phyloP scores from a whole-genome alignment of 2,329 filamentous ascomycete genomes.

The Helicocarpus griseus region DNA sequence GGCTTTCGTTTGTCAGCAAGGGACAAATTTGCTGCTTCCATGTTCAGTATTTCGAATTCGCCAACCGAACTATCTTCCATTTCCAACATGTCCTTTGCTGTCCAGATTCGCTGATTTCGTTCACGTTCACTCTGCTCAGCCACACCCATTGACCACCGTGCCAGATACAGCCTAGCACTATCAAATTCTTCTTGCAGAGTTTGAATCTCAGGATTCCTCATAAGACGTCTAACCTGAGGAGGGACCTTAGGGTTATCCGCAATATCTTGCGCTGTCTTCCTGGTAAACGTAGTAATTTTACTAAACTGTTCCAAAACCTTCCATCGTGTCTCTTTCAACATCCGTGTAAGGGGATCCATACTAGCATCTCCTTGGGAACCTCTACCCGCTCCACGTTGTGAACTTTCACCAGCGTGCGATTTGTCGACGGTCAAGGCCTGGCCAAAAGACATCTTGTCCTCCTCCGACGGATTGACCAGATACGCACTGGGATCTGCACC shows the following conservation, averaged over 20 bases:
- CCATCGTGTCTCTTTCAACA: constrained; percentile 91
- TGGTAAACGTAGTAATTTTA: constrained; percentile 92
- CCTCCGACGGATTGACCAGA: constrained; percentile 73
- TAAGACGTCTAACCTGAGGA: constrained; percentile 71
- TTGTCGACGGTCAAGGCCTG: constrained; percentile 32
- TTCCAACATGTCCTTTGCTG: constrained; percentile 81
- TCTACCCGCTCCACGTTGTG: constrained; percentile 5
- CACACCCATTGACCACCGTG: constrained; percentile 97
- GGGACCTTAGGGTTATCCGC: constrained; percentile 86
- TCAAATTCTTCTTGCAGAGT: constrained; percentile 95
- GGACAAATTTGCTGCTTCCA: constrained; percentile 61
- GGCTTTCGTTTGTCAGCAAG: constrained; percentile 67
- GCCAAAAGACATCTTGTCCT: constrained; percentile 76
- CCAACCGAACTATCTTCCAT: constrained; percentile 92
- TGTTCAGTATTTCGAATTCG: constrained; percentile 86
- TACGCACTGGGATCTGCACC: constrained; percentile 84
- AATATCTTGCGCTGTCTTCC: constrained; percentile 82
- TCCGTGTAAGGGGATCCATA: constrained; percentile 90
- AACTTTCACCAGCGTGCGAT: constrained; percentile 16
- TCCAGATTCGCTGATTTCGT: constrained; percentile 79
- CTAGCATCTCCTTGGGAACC: constrained; percentile 53
- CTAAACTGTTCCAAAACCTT: constrained; percentile 94
- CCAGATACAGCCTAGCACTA: constrained; percentile 86
- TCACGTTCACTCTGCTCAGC: constrained; percentile 93
- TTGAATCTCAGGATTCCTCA: constrained; percentile 89